Evolutionary conservation across 305 asterid species (phyloP).

Genomic region (Euphrasia arctica): DNA sequence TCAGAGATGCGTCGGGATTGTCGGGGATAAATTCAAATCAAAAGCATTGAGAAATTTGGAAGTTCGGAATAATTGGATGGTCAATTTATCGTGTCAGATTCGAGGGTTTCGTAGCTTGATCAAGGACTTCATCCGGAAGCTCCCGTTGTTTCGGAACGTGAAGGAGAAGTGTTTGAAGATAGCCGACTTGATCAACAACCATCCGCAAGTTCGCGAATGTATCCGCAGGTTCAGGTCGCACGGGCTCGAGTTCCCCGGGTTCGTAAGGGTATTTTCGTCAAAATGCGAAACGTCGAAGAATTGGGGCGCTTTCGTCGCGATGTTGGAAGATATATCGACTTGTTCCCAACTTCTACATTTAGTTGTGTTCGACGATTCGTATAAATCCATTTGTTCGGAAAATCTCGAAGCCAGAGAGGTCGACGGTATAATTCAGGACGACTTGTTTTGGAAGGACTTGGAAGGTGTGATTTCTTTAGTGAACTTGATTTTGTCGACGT

Average conservation of each 20-base stretch:
- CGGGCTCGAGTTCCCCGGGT: conserved; percentile 62
- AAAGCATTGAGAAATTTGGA: conserved; percentile 67
- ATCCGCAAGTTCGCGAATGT: conserved; percentile 51
- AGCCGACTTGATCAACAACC: conserved; percentile 53
- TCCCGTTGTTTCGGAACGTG: conserved; percentile 57
- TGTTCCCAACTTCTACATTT: conserved; percentile 70
- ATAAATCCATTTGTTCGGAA: conserved; percentile 46
- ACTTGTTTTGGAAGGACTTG: conserved; percentile 72
- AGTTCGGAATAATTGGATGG: conserved; percentile 73
- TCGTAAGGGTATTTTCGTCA: conserved; percentile 45
- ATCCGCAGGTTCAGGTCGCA: conserved; percentile 65
- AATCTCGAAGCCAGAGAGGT: conserved; percentile 59
- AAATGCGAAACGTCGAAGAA: conserved; percentile 45
- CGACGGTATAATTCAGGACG: conserved; percentile 67
- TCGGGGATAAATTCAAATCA: conserved; percentile 66
- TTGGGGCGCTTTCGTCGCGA: conserved; percentile 38
- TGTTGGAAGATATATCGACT: conserved; percentile 66
- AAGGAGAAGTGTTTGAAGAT: conserved; percentile 52
- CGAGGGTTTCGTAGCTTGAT: conserved; percentile 55
- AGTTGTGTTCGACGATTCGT: conserved; percentile 59
- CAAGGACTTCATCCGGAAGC: conserved; percentile 60
- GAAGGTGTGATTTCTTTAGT: conserved; percentile 67
- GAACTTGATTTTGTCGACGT: conserved; percentile 46
- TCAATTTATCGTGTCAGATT: conserved; percentile 65
- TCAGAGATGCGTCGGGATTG: conserved; percentile 68